Conservation (phyloP, 1,284 basidiomycete species). For the Melampsora occidentalis region DNA sequence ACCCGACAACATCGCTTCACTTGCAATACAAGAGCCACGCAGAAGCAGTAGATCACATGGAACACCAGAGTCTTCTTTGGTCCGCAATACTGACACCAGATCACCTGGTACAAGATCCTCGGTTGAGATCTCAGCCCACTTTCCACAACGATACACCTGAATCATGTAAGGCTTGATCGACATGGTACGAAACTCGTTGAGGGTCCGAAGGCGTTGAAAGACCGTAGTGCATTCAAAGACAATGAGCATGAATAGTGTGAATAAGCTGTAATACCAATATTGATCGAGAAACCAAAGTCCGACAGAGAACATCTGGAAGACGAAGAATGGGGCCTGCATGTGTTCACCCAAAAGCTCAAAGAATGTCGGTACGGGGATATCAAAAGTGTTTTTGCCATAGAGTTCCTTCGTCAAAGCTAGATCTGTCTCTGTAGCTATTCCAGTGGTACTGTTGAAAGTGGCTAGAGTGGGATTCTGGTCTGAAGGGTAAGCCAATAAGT, state of each 20-base stretch:
- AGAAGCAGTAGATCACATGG: slow-evolving; percentile 86
- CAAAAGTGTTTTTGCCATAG: slow-evolving; percentile 88
- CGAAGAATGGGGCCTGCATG: slow-evolving; percentile 90
- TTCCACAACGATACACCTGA: slow-evolving; percentile 70
- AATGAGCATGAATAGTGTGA: slow-evolving; percentile 93
- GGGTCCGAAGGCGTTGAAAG: slow-evolving; percentile 84
- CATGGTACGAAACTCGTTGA: slow-evolving; percentile 94
- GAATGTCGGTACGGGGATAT: slow-evolving; percentile 91
- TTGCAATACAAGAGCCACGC: slow-evolving; percentile 86
- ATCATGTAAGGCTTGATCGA: slow-evolving; percentile 82
- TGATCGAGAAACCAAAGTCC: slow-evolving; percentile 93
- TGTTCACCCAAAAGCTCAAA: slow-evolving; percentile 83
- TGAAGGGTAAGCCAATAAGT: slow-evolving; percentile 83
- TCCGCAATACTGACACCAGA: slow-evolving; percentile 76
- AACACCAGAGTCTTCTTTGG: slow-evolving; percentile 76
- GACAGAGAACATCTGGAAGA: slow-evolving; percentile 93
- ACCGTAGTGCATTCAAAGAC: slow-evolving; percentile 97
- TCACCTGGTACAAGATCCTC: slow-evolving; percentile 86
- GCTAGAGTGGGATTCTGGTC: slow-evolving; percentile 69
- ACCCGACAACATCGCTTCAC: slow-evolving; percentile 95
- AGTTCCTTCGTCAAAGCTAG: slow-evolving; percentile 56
- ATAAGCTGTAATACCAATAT: slow-evolving; percentile 95
- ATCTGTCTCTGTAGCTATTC: slow-evolving; percentile 52
- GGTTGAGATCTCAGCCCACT: slow-evolving; percentile 75
- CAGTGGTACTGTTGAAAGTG: slow-evolving; percentile 64